These are phyloP conservation scores for Platismatia glauca DNA, from an alignment of 495 filamentous ascomycete species.

Conservation along the genomic window DNA sequence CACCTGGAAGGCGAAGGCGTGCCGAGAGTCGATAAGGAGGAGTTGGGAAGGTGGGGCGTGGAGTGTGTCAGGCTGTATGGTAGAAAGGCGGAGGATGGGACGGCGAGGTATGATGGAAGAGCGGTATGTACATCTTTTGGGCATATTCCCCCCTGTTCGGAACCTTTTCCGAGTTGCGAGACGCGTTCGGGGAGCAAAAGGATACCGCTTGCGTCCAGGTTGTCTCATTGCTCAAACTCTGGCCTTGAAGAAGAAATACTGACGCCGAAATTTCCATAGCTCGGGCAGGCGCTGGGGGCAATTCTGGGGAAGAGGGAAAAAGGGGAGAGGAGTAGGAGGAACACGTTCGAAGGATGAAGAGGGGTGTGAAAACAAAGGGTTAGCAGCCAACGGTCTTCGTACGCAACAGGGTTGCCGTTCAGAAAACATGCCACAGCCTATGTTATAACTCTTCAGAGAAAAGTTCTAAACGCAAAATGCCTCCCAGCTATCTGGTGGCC, in stretches of 20 bases:
- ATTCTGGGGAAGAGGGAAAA: constrained; percentile 61
- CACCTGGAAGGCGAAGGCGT: constrained; percentile 66
- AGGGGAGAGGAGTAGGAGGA: constrained; percentile 52
- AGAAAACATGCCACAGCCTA: not conserved
- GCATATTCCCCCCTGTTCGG: not conserved
- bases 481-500: not conserved
- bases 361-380: not conserved
- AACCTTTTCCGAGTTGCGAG: not conserved
- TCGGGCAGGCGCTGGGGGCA: constrained; percentile 68
- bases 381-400: not conserved
- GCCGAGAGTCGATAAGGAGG: constrained; percentile 59
- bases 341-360: constrained; percentile 45
- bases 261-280: not conserved
- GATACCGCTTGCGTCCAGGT: not conserved
- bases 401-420: no score
- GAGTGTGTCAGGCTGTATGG: constrained; percentile 71
- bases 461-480: not conserved
- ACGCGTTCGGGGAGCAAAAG: not conserved
- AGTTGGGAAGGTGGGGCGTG: constrained; percentile 59
- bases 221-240: not conserved
- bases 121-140: constrained; percentile 28
- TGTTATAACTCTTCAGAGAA: not conserved
- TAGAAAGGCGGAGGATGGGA: constrained; percentile 45
- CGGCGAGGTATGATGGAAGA: constrained; percentile 67
- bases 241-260: not conserved